Evolutionary conservation across 768 basidiomycete species (phyloP).

Genomic region (Daedaleopsis nitida): DNA sequence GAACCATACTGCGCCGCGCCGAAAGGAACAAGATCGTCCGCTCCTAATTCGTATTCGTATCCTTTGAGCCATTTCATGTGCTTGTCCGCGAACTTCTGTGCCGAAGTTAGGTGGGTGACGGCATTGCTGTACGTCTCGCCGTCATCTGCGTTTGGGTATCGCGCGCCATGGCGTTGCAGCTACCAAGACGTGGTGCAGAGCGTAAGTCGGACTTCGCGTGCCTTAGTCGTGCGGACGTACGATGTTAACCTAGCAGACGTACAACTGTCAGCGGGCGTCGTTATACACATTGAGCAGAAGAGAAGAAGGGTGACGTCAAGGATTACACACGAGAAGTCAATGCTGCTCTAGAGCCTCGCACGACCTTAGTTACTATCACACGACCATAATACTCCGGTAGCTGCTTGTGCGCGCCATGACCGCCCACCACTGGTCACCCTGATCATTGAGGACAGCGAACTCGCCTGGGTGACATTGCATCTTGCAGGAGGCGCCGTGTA

Average conservation of each 20-base stretch:
- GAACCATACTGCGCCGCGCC: conserved; percentile 63
- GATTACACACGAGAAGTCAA: no score
- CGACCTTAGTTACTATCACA: no score
- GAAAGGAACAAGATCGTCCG: conserved; percentile 61
- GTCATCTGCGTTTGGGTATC: conserved; percentile 66
- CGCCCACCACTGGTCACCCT: no score
- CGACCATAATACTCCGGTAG: no score
- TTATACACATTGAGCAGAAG: background rate
- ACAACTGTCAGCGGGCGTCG: background rate
- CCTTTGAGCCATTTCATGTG: conserved; percentile 57
- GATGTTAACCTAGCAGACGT: conserved; percentile 52
- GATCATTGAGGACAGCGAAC: background rate
- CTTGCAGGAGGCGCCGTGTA: conserved; percentile 49
- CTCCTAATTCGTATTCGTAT: conserved; percentile 61
- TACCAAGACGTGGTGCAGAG: conserved; percentile 30
- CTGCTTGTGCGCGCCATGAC: background rate
- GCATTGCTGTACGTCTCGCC: conserved; percentile 45
- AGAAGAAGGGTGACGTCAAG: background rate
- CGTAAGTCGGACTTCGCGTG: background rate
- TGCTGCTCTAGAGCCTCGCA: no score
- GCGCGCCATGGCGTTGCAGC: conserved; percentile 82
- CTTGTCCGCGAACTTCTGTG: conserved; percentile 44
- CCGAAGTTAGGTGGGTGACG: conserved; percentile 56
- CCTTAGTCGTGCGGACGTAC: conserved; percentile 37
- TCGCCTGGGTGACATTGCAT: conserved; percentile 61